These are phyloP conservation scores for Balakata baccata DNA, from an alignment of 345 rosid genomes.

Conservation along the genomic window DNA sequence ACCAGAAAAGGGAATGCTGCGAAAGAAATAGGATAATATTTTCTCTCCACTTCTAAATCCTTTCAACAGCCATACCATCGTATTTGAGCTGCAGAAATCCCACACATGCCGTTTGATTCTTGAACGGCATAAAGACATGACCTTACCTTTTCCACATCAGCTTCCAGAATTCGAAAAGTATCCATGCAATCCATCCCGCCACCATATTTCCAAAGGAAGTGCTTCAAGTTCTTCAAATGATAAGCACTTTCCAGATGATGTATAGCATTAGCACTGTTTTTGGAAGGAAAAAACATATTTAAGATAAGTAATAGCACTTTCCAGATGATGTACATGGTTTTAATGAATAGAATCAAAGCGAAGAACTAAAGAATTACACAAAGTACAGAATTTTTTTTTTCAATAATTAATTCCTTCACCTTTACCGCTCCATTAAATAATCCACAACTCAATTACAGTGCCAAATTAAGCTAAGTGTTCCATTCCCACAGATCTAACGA, in stretches of 20 bases:
- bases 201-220: slow-evolving; percentile 70
- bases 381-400: background rate
- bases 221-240: slow-evolving; percentile 77
- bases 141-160: slow-evolving; percentile 60
- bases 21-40: background rate
- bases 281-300: slow-evolving; percentile 4
- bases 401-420: background rate
- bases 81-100: background rate
- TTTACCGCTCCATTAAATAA: background rate
- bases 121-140: background rate
- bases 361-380: background rate
- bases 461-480: background rate
- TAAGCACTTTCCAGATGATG: slow-evolving; percentile 59
- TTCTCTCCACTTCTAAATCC: background rate
- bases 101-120: background rate
- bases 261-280: slow-evolving; percentile 55
- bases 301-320: background rate
- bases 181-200: slow-evolving; percentile 58
- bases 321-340: background rate
- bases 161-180: slow-evolving; percentile 48
- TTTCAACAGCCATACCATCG: background rate
- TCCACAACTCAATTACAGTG: background rate
- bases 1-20: background rate
- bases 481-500: no score
- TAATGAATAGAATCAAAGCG: no score